These are phyloP conservation scores for Globisporangium paroecandrum DNA, from an alignment of 352 stramenopile species.

Conservation along the genomic window DNA sequence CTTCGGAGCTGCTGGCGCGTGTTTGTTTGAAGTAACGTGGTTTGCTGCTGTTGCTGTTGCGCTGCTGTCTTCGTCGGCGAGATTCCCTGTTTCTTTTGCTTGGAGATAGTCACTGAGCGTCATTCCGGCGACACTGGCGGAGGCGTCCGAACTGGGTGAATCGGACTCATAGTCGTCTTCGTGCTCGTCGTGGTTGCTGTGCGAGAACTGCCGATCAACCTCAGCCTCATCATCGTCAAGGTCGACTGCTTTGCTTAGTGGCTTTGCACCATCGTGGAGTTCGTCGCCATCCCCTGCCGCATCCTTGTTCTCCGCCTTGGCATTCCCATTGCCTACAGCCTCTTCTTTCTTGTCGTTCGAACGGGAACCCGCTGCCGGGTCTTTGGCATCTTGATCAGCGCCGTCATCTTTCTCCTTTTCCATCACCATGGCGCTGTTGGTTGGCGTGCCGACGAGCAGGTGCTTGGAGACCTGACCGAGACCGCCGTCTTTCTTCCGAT, in stretches of 20 bases:
- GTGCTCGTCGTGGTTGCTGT: constrained; percentile 23
- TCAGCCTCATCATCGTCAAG: background rate
- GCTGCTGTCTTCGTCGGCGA: background rate
- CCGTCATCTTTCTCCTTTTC: constrained; percentile 24
- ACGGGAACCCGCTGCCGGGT: background rate
- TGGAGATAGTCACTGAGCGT: constrained; percentile 64
- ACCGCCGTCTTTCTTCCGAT: constrained; percentile 8
- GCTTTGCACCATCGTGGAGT: background rate
- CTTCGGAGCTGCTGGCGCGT: background rate
- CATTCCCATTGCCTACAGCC: background rate
- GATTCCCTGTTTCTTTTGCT: constrained; percentile 15
- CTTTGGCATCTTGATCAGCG: constrained; percentile 1
- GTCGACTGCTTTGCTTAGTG: constrained; percentile 2
- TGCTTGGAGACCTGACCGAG: constrained; percentile 40
- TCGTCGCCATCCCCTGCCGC: background rate
- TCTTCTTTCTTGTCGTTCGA: constrained; percentile 13
- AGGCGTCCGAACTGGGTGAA: constrained; percentile 12
- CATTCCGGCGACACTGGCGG: constrained; percentile 33
- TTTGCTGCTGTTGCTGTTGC: background rate
- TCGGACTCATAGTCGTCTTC: constrained; percentile 52
- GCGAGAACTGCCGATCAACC: background rate
- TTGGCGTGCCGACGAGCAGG: constrained; percentile 43
- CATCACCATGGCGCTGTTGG: constrained; percentile 52
- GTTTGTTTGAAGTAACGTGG: constrained; percentile 2
- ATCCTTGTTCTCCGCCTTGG: background rate